phyloP scores from a whole-genome alignment of 352 stramenopile species.

The Pythium catenulatum region DNA sequence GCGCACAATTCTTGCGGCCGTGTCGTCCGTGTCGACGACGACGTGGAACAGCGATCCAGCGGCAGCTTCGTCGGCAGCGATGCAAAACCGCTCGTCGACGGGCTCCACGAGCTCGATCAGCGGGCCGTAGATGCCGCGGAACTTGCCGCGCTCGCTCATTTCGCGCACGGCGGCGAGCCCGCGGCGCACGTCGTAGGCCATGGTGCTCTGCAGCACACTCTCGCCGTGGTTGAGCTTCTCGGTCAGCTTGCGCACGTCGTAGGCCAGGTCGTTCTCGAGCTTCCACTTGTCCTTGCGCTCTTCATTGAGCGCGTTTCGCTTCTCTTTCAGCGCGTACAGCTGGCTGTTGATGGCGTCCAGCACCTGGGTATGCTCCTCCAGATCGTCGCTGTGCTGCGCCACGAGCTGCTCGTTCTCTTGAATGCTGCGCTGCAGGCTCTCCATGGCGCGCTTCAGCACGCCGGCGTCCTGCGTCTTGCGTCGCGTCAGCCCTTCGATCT shows the following conservation, averaged over 20 bases:
- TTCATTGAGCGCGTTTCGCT: constrained; percentile 87
- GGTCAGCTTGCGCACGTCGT: constrained; percentile 84
- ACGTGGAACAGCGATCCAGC: constrained; percentile 98
- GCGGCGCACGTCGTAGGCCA: constrained; percentile 91
- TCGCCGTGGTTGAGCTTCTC: constrained; percentile 89
- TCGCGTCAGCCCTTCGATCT: constrained; percentile 78
- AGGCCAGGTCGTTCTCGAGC: constrained; percentile 85
- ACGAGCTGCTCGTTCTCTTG: constrained; percentile 72
- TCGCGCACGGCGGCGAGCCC: constrained; percentile 90
- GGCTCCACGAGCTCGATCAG: constrained; percentile 97
- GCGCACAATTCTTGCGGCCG: constrained; percentile 96
- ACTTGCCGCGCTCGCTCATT: constrained; percentile 90
- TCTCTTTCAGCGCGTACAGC: constrained; percentile 86
- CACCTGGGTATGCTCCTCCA: constrained; percentile 73
- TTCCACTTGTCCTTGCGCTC: constrained; percentile 91
- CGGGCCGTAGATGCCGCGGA: constrained; percentile 95
- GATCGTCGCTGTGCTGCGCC: constrained; percentile 69
- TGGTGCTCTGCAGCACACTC: constrained; percentile 87
- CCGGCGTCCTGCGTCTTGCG: constrained; percentile 79
- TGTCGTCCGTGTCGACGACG: constrained; percentile 98
- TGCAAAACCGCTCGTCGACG: constrained; percentile 95
- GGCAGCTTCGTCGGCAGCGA: constrained; percentile 96
- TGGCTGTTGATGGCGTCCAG: constrained; percentile 76
- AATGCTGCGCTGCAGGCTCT: constrained; percentile 69
- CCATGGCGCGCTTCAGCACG: constrained; percentile 68